A percentile compares a stretch with the other conserved stretches of the same genome.
phyloP scores from a whole-genome alignment of 2,329 filamentous ascomycete species.

The Clonostachys rhizophaga region DNA sequence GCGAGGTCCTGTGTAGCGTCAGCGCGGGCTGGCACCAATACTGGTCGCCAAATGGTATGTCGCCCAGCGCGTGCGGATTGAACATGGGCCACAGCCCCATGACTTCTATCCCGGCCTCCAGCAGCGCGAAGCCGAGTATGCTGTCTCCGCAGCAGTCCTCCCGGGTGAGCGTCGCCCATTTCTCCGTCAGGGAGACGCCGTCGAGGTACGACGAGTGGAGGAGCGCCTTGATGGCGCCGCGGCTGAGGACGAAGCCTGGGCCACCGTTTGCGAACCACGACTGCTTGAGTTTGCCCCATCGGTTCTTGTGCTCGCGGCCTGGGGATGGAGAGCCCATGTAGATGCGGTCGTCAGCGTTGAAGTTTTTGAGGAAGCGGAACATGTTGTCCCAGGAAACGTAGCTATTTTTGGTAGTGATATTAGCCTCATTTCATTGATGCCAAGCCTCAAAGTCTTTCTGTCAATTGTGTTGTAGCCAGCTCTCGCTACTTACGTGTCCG shows the following conservation, averaged over 20 bases:
- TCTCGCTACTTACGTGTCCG: constrained; percentile 35
- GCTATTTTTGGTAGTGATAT: no score
- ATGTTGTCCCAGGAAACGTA: constrained; percentile 30
- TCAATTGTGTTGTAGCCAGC: no score
- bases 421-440: no score
- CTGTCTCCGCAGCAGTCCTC: constrained; percentile 49
- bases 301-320: constrained; percentile 21
- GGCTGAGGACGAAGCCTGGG: constrained; percentile 38
- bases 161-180: constrained; percentile 32
- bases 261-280: constrained; percentile 45
- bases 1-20: constrained; percentile 40
- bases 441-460: no score
- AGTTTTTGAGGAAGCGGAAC: constrained; percentile 41
- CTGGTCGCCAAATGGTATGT: constrained; percentile 36
- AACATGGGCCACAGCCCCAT: constrained; percentile 45
- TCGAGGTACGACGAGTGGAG: constrained; percentile 28
- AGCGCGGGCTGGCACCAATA: constrained; percentile 47
- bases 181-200: constrained; percentile 27
- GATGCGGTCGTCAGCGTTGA: constrained; percentile 33
- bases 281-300: constrained; percentile 11
- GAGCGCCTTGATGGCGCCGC: constrained; percentile 35
- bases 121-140: constrained; percentile 40
- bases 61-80: constrained; percentile 42
- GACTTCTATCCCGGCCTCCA: constrained; percentile 34
- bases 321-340: constrained; percentile 46